Evolutionary conservation across 495 filamentous ascomycete genomes (phyloP).

Genomic region (Aspergillus bridgeri): DNA sequence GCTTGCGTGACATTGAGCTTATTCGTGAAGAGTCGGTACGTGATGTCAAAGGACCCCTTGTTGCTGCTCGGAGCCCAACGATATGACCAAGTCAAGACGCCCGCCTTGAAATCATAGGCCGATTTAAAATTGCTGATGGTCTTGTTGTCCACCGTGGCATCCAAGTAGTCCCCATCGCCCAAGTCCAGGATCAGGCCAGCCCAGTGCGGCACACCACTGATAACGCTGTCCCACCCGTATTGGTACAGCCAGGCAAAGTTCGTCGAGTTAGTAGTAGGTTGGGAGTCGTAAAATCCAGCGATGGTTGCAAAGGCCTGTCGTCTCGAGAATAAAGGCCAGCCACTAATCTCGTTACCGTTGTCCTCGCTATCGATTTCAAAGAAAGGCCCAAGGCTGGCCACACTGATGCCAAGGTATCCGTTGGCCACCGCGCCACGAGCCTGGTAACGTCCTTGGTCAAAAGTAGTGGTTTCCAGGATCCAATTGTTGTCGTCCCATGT

Average conservation of each 20-base stretch:
- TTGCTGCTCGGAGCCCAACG: slow-evolving; percentile 58
- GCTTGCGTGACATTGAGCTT: slow-evolving; percentile 62
- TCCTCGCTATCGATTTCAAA: slow-evolving; percentile 59
- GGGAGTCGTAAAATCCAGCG: slow-evolving; percentile 67
- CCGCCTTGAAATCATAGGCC: slow-evolving; percentile 59
- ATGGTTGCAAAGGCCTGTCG: slow-evolving; percentile 72
- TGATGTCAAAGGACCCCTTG: slow-evolving; percentile 50
- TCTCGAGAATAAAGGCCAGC: slow-evolving; percentile 69
- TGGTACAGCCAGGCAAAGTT: slow-evolving; percentile 73
- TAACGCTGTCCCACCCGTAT: slow-evolving; percentile 69
- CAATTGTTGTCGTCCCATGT: slow-evolving; percentile 65
- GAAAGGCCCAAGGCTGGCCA: slow-evolving; percentile 65
- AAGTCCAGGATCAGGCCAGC: slow-evolving; percentile 57
- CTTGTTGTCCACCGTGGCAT: slow-evolving; percentile 57
- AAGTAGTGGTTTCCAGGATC: slow-evolving; percentile 51
- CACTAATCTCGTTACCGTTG: slow-evolving; percentile 56
- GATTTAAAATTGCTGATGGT: slow-evolving; percentile 61
- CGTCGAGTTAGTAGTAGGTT: slow-evolving; percentile 57
- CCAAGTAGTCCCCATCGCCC: slow-evolving; percentile 50
- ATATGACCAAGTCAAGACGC: slow-evolving; percentile 61
- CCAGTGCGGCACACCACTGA: slow-evolving; percentile 73
- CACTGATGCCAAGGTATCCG: slow-evolving; percentile 57
- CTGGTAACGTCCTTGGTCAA: slow-evolving; percentile 61
- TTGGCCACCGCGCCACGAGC: slow-evolving; percentile 62
- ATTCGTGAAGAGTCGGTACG: slow-evolving; percentile 58